Evolutionary conservation across 2,329 filamentous ascomycete species (phyloP).

Genomic region (Rutstroemia sp.): DNA sequence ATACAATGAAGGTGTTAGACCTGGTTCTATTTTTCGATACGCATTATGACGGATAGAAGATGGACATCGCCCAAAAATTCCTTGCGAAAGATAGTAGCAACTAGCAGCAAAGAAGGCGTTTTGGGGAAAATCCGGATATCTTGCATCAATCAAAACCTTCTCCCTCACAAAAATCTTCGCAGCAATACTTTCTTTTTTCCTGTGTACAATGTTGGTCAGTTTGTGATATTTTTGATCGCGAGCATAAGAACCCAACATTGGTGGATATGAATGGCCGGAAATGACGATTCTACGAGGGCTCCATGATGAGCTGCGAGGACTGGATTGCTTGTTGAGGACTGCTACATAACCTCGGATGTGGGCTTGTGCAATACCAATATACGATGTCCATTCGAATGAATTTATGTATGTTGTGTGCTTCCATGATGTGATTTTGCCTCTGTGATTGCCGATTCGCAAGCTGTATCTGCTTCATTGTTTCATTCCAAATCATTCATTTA

Average conservation of each 20-base stretch:
- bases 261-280: slow-evolving; percentile 35
- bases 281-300: slow-evolving; percentile 50
- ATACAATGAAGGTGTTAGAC: slow-evolving; percentile 24
- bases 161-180: slow-evolving; percentile 12
- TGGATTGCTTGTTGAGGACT: slow-evolving; percentile 57
- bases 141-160: slow-evolving; percentile 49
- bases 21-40: slow-evolving; percentile 24
- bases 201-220: slow-evolving; percentile 28
- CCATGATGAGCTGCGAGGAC: slow-evolving; percentile 45
- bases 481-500: too few relatives aligned
- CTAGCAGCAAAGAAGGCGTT: slow-evolving; percentile 53
- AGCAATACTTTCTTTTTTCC: slow-evolving; percentile 35
- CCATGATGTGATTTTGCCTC: too few relatives aligned
- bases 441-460: too few relatives aligned
- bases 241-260: slow-evolving; percentile 38
- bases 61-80: slow-evolving; percentile 48
- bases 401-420: too few relatives aligned
- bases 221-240: slow-evolving; percentile 24
- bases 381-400: slow-evolving; percentile 37
- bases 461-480: too few relatives aligned
- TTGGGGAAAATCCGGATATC: slow-evolving; percentile 70
- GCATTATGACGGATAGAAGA: slow-evolving; percentile 64
- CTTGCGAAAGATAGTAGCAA: slow-evolving; percentile 31
- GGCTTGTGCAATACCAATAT: slow-evolving; percentile 49
- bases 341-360: slow-evolving; percentile 42